Conservation (phyloP, 176 grass and related monocot genomes). For the Eleusine indica region DNA sequence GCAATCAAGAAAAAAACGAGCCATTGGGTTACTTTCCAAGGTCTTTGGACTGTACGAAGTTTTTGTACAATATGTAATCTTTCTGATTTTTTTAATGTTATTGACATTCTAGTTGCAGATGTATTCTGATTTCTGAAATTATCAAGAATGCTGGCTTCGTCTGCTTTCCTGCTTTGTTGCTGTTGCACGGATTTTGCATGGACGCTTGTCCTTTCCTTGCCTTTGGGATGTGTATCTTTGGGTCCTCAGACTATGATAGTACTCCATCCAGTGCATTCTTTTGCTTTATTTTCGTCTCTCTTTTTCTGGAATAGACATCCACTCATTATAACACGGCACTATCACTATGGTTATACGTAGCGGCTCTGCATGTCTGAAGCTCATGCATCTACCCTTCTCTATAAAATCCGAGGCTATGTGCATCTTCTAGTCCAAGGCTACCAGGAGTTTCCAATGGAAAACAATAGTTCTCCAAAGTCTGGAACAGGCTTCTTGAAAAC, state of each 20-base stretch:
- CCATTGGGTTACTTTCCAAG: slow-evolving; percentile 27
- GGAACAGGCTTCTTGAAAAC: slow-evolving; percentile 78
- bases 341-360: slow-evolving; percentile 16
- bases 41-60: slow-evolving; percentile 3
- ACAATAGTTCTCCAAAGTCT: slow-evolving; percentile 49
- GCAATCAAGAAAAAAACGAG: slow-evolving; percentile 17
- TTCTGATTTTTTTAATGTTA: neutral
- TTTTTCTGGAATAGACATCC: slow-evolving; percentile 48
- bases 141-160: slow-evolving; percentile 6
- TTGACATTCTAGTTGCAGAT: slow-evolving; percentile 32
- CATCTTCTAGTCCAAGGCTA: slow-evolving; percentile 39
- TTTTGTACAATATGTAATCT: slow-evolving; percentile 1
- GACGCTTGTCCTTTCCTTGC: slow-evolving; percentile 20
- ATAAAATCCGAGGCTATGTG: slow-evolving; percentile 43
- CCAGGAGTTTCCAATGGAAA: slow-evolving; percentile 48
- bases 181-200: slow-evolving; percentile 47
- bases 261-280: slow-evolving; percentile 22
- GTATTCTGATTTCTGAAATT: neutral
- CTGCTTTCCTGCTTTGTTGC: slow-evolving; percentile 6
- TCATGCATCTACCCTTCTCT: slow-evolving; percentile 45
- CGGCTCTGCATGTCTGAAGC: slow-evolving; percentile 30
- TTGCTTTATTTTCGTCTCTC: slow-evolving; percentile 24
- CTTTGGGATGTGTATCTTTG: slow-evolving; percentile 20
- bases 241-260: neutral
- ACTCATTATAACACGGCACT: slow-evolving; percentile 42